A percentile compares a stretch with the other conserved stretches of the same genome.
phyloP scores from a whole-genome alignment of 1,139 yeast species.

The Taphrina populina region DNA sequence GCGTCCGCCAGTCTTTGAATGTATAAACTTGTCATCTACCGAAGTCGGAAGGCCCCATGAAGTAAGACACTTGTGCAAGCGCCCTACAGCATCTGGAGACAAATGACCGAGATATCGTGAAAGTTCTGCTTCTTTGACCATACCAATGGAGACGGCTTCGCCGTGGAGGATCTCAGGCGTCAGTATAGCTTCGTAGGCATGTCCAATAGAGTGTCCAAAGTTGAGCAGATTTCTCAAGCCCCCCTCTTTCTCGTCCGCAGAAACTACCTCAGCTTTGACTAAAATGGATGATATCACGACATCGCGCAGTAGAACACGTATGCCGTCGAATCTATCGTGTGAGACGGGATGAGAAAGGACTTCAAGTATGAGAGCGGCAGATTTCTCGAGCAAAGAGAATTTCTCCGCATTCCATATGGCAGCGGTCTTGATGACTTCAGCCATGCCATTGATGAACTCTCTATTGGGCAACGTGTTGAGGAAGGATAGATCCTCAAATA shows the following conservation, averaged over 20 bases:
- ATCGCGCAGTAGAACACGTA: constrained; percentile 70
- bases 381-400: constrained; percentile 75
- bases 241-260: constrained; percentile 92
- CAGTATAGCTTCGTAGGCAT: constrained; percentile 93
- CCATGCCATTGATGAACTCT: constrained; percentile 97
- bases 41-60: constrained; percentile 85
- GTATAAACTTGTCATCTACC: constrained; percentile 69
- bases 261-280: constrained; percentile 92
- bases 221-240: constrained; percentile 87
- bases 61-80: constrained; percentile 75
- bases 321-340: constrained; percentile 43
- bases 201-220: constrained; percentile 97
- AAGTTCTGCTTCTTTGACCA: constrained; percentile 90
- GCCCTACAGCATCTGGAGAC: constrained; percentile 90
- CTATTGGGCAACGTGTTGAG: constrained; percentile 85
- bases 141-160: constrained; percentile 94
- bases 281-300: constrained; percentile 81
- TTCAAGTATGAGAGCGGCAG: constrained; percentile 65
- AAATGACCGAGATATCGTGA: constrained; percentile 84
- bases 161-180: constrained; percentile 97
- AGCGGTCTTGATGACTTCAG: constrained; percentile 96
- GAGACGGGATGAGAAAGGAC: constrained; percentile 48
- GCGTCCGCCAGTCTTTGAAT: constrained; percentile 65
- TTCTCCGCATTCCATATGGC: constrained; percentile 95
- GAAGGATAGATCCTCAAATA: constrained; percentile 84